Percentiles rank a stretch among this genome's conserved stretches.
Conservation (phyloP, 768 basidiomycete genomes). For the Cystobasidium tubakii region DNA sequence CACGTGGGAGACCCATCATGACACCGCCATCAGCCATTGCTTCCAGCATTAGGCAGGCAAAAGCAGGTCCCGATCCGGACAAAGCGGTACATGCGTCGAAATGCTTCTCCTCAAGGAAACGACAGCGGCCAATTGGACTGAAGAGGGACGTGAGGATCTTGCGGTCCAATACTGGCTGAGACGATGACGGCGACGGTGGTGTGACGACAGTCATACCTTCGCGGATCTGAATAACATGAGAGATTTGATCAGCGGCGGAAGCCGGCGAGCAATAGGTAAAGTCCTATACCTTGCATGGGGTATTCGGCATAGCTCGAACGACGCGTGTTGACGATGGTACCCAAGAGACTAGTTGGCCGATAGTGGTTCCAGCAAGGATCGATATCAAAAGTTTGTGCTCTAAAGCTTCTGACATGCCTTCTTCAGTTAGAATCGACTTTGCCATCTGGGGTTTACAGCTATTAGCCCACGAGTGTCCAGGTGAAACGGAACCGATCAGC, state of each 20-base stretch:
- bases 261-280: too few species aligned
- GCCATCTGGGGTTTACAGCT: slow-evolving; percentile 95
- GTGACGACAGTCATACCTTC: slow-evolving; percentile 98
- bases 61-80: slow-evolving; percentile 92
- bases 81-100: slow-evolving; percentile 98
- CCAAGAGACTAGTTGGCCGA: slow-evolving; percentile 69
- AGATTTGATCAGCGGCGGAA: not conserved
- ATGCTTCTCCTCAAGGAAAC: slow-evolving; percentile 95
- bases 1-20: slow-evolving; percentile 96
- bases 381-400: slow-evolving; percentile 88
- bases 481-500: not conserved
- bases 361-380: slow-evolving; percentile 93
- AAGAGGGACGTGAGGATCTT: slow-evolving; percentile 83
- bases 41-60: slow-evolving; percentile 91
- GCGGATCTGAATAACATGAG: slow-evolving; percentile 63
- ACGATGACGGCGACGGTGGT: slow-evolving; percentile 57
- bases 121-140: slow-evolving; percentile 90
- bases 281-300: slow-evolving; percentile 90
- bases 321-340: slow-evolving; percentile 72
- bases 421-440: slow-evolving; percentile 62
- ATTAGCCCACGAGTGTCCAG: not conserved
- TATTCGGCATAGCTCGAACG: slow-evolving; percentile 97
- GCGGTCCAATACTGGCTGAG: slow-evolving; percentile 59
- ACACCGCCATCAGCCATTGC: slow-evolving; percentile 99
- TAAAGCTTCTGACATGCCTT: slow-evolving; percentile 74